Conservation (phyloP, 2,329 filamentous ascomycete genomes). For the Onygena corvina region DNA sequence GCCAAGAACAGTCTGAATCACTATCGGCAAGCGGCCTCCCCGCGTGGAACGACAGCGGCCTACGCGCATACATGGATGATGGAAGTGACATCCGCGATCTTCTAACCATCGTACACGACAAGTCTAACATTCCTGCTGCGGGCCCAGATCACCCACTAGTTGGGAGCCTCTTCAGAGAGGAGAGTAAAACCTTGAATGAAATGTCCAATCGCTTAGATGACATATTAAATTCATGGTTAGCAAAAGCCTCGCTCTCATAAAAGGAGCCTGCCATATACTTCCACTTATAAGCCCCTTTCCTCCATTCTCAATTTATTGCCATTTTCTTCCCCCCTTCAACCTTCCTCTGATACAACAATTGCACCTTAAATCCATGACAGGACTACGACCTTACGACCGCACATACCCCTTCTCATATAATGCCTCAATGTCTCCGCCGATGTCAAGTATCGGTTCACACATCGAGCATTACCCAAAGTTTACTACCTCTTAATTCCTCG, state of each 20-base stretch:
- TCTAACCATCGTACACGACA: constrained; percentile 84
- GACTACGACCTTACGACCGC: neutral
- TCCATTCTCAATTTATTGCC: neutral
- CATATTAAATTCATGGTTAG: constrained; percentile 69
- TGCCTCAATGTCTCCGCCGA: neutral
- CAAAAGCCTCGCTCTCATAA: constrained; percentile 26
- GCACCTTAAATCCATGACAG: neutral
- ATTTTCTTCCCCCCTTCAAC: neutral
- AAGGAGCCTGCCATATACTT: neutral
- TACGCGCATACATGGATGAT: constrained; percentile 84
- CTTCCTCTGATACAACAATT: neutral
- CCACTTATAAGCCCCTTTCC: neutral
- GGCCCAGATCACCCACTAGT: constrained; percentile 77
- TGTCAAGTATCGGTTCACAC: neutral
- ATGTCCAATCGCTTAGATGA: constrained; percentile 84
- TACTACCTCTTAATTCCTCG: neutral
- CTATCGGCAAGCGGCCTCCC: constrained; percentile 29
- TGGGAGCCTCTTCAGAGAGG: constrained; percentile 67
- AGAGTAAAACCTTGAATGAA: constrained; percentile 72
- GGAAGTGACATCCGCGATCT: constrained; percentile 80
- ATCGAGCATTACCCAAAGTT: neutral
- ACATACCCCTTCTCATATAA: constrained; percentile 3
- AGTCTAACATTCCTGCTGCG: constrained; percentile 66
- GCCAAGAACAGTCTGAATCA: constrained; percentile 1
- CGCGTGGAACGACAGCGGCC: constrained; percentile 74